Conservation (phyloP, 306 rosid genomes). For the Pterocarpus macrocarpus region DNA sequence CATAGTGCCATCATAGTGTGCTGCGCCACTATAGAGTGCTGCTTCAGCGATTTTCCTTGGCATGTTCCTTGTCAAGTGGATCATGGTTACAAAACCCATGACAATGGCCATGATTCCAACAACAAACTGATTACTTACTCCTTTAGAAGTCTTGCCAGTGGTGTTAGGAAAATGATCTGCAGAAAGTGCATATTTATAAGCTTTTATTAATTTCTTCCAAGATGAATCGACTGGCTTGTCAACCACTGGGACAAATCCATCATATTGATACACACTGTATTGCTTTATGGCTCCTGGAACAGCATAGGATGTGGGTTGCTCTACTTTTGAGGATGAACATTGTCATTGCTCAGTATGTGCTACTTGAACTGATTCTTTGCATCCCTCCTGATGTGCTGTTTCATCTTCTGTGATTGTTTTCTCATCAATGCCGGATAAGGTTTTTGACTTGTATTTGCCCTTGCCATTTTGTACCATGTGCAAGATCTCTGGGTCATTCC, state of each 20-base stretch:
- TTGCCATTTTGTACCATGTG: slow-evolving; percentile 90
- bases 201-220: slow-evolving; percentile 61
- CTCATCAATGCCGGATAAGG: slow-evolving; percentile 61
- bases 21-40: slow-evolving; percentile 62
- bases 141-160: background rate
- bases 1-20: slow-evolving; percentile 54
- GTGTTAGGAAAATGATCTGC: slow-evolving; percentile 48
- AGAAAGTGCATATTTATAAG: slow-evolving; percentile 41
- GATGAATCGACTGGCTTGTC: slow-evolving; percentile 45
- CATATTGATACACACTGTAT: slow-evolving; percentile 29
- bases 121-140: slow-evolving; percentile 54
- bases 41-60: slow-evolving; percentile 80
- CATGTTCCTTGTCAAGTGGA: slow-evolving; percentile 74
- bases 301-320: slow-evolving; percentile 45
- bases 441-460: slow-evolving; percentile 60
- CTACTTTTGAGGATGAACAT: slow-evolving; percentile 48
- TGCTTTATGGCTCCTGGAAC: slow-evolving; percentile 51
- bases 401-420: slow-evolving; percentile 72
- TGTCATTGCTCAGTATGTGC: slow-evolving; percentile 47
- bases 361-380: slow-evolving; percentile 50
- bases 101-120: slow-evolving; percentile 77
- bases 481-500: slow-evolving; percentile 87
- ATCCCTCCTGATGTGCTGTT: slow-evolving; percentile 49
- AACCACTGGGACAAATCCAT: slow-evolving; percentile 21
- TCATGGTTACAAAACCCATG: slow-evolving; percentile 78